Percentiles rank a stretch among this genome's conserved stretches.
Evolutionary conservation across 306 rosid species (phyloP).

Genomic region (Sindora glabra): DNA sequence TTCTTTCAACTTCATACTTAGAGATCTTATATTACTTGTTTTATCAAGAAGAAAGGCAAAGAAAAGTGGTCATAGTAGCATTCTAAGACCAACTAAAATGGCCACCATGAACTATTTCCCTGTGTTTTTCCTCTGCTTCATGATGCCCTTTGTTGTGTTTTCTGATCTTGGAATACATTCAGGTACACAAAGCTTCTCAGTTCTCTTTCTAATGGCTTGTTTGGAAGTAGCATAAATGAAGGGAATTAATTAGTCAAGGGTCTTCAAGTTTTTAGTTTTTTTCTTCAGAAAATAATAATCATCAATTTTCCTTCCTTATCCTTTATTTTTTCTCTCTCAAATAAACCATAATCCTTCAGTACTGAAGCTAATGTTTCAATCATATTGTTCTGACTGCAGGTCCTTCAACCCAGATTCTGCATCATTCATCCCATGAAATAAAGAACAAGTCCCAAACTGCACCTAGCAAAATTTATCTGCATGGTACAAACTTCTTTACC

Average conservation of each 20-base stretch:
- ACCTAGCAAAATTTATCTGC: conserved; percentile 9
- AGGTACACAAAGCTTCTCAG: conserved; percentile 12
- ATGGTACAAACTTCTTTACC: background rate
- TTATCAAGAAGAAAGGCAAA: background rate
- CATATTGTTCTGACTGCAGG: conserved; percentile 9
- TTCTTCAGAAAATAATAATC: too few species aligned
- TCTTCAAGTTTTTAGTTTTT: too few species aligned
- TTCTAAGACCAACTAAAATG: conserved; percentile 10
- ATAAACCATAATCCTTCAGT: too few species aligned
- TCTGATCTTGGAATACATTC: conserved; percentile 28
- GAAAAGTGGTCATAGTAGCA: background rate
- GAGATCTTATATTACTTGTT: background rate
- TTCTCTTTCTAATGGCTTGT: background rate
- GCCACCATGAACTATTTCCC: conserved; percentile 26
- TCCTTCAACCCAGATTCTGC: conserved; percentile 16
- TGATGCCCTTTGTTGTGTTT: conserved; percentile 13
- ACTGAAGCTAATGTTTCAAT: too few species aligned
- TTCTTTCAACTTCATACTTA: background rate
- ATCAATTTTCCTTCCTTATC: too few species aligned
- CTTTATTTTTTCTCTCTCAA: too few species aligned
- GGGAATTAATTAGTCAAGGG: too few species aligned
- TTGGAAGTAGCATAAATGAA: too few species aligned
- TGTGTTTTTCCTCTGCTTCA: conserved; percentile 28
- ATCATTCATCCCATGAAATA: conserved; percentile 14
- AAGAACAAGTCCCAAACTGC: background rate